phyloP scores from a whole-genome alignment of 2,329 filamentous ascomycete species.

The Fusarium illudens region DNA sequence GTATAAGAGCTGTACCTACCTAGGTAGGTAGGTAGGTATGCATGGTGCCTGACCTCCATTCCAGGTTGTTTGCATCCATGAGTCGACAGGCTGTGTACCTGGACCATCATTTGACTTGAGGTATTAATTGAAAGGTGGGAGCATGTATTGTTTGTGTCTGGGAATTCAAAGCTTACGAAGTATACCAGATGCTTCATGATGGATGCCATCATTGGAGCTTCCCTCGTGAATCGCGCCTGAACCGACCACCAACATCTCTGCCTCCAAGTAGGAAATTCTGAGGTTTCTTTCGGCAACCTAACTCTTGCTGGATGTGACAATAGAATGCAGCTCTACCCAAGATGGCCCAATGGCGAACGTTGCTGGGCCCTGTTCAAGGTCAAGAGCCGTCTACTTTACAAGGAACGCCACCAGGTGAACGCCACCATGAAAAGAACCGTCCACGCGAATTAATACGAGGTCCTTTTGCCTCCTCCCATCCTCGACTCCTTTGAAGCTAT shows the following conservation, averaged over 20 bases:
- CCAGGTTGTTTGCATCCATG: too few relatives aligned
- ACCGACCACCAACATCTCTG: background rate
- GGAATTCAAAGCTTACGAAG: background rate
- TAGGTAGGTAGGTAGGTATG: too few relatives aligned
- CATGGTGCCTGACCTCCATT: too few relatives aligned
- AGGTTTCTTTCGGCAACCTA: background rate
- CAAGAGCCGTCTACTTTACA: slow-evolving; percentile 5
- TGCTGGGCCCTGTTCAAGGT: background rate
- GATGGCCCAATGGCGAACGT: background rate
- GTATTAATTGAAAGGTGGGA: too few relatives aligned
- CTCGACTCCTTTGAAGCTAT: slow-evolving; percentile 12
- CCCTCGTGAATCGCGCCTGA: background rate
- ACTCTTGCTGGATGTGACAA: background rate
- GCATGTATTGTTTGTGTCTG: too few relatives aligned
- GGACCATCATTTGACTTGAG: too few relatives aligned
- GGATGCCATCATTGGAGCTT: too few relatives aligned
- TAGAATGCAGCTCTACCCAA: background rate
- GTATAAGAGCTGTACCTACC: too few relatives aligned
- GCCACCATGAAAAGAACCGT: slow-evolving; percentile 8
- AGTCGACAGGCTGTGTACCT: too few relatives aligned
- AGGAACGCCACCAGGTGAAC: slow-evolving; percentile 5
- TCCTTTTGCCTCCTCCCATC: slow-evolving; percentile 15
- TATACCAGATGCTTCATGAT: background rate
- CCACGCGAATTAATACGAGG: slow-evolving; percentile 31
- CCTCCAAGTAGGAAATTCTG: background rate